Percentiles rank a stretch among this genome's conserved stretches.
Conservation (phyloP, 2,329 filamentous ascomycete species). For the Chalara sp. region DNA sequence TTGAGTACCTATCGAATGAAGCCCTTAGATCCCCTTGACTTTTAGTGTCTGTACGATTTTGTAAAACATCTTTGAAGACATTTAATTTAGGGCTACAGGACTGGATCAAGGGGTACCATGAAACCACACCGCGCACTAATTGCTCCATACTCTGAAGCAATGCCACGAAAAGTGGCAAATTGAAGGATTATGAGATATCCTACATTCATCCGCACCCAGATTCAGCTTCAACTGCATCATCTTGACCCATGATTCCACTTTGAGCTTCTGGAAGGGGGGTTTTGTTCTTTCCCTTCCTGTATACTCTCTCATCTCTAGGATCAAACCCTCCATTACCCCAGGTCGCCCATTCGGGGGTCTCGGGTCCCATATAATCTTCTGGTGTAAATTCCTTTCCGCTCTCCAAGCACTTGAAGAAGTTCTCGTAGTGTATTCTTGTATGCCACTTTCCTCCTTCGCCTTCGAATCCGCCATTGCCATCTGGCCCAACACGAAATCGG, state of each 20-base stretch:
- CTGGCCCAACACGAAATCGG: slow-evolving; percentile 51
- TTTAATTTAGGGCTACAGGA: too few species aligned
- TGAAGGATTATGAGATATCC: too few species aligned
- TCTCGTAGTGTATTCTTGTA: slow-evolving; percentile 83
- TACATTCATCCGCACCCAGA: not conserved
- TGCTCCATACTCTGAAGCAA: too few species aligned
- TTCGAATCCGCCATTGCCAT: not conserved
- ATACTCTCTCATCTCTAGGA: slow-evolving; percentile 79
- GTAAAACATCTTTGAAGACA: too few species aligned
- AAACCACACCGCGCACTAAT: too few species aligned
- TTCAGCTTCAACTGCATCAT: not conserved
- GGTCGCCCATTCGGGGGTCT: slow-evolving; percentile 87
- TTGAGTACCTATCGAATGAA: too few species aligned
- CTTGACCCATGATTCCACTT: slow-evolving; percentile 10
- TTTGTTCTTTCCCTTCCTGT: slow-evolving; percentile 66
- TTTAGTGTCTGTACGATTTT: too few species aligned
- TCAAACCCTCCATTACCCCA: slow-evolving; percentile 96
- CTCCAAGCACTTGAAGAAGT: slow-evolving; percentile 81
- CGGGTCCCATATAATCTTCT: slow-evolving; percentile 81
- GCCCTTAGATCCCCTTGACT: too few species aligned
- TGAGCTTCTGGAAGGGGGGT: slow-evolving; percentile 16
- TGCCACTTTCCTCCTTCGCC: slow-evolving; percentile 72
- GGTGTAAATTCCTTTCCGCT: slow-evolving; percentile 64
- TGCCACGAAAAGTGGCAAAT: too few species aligned
- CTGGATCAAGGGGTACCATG: too few species aligned